These are phyloP conservation scores for Plasmopara viticola DNA, from an alignment of 352 stramenopile species.

Conservation along the genomic window DNA sequence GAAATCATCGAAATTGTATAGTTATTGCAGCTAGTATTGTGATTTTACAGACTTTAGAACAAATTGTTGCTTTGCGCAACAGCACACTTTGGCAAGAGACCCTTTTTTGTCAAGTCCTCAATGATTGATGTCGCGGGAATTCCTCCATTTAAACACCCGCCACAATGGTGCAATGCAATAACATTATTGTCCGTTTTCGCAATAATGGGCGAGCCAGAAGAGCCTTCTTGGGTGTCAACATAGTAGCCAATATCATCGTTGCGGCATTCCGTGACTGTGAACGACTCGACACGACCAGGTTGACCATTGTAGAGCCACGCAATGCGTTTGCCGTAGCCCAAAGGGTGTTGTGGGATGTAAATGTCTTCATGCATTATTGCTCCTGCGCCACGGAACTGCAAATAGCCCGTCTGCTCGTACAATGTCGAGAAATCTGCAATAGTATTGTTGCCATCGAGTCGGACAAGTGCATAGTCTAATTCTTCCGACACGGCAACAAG, in stretches of 20 bases:
- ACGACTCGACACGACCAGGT: slow-evolving; percentile 27
- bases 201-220: slow-evolving; percentile 63
- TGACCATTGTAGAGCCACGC: slow-evolving; percentile 36
- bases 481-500: slow-evolving; percentile 54
- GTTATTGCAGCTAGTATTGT: too few relatives aligned
- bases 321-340: slow-evolving; percentile 56
- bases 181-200: slow-evolving; percentile 45
- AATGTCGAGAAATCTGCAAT: slow-evolving; percentile 21
- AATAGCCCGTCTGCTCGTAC: slow-evolving; percentile 41
- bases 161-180: slow-evolving; percentile 74
- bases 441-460: slow-evolving; percentile 28
- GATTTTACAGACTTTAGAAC: too few relatives aligned
- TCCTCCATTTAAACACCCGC: slow-evolving; percentile 60
- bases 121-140: slow-evolving; percentile 54
- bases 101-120: slow-evolving; percentile 24
- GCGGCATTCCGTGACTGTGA: slow-evolving; percentile 37
- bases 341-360: slow-evolving; percentile 68
- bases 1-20: too few relatives aligned
- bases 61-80: too few relatives aligned
- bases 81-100: slow-evolving; percentile 34
- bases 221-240: slow-evolving; percentile 66
- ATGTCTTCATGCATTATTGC: slow-evolving; percentile 45
- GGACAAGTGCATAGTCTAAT: slow-evolving; percentile 57
- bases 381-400: slow-evolving; percentile 48
- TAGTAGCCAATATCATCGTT: slow-evolving; percentile 60